These are phyloP conservation scores for Ophiostoma ulmi DNA, from an alignment of 2,329 filamentous ascomycete genomes.

Conservation along the genomic window DNA sequence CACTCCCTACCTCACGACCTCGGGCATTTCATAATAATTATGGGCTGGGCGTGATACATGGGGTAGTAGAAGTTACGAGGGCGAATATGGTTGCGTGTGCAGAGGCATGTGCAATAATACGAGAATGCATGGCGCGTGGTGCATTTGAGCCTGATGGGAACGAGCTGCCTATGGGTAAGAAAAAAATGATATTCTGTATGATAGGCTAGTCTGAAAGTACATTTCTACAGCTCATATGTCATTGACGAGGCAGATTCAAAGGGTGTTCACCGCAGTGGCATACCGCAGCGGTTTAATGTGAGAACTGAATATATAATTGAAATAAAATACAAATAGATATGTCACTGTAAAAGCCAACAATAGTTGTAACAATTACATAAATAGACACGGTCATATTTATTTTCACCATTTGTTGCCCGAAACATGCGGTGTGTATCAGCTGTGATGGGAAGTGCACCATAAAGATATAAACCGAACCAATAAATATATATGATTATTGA, in stretches of 20 bases:
- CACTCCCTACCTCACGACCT: not conserved
- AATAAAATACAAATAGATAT: not conserved
- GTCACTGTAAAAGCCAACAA: not conserved
- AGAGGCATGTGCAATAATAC: not conserved
- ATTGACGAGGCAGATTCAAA: not conserved
- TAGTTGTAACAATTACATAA: not conserved
- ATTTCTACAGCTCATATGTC: not conserved
- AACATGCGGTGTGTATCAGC: slow-evolving; percentile 8
- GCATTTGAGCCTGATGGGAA: slow-evolving; percentile 22
- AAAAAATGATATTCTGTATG: not conserved
- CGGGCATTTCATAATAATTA: not conserved
- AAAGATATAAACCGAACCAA: too few relatives aligned
- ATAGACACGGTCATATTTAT: not conserved
- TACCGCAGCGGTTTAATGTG: not conserved
- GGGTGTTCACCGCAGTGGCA: not conserved
- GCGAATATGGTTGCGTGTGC: not conserved
- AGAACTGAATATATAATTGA: not conserved
- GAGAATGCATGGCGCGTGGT: not conserved
- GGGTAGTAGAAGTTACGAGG: not conserved
- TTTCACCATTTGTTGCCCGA: not conserved
- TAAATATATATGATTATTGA: too few relatives aligned
- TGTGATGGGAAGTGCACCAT: not conserved
- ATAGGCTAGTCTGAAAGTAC: not conserved
- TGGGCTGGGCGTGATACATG: not conserved
- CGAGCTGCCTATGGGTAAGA: slow-evolving; percentile 11